Percentiles rank a stretch among this genome's conserved stretches.
Evolutionary conservation across 805 yeast species (phyloP).

Genomic region (Ogataea sp.): DNA sequence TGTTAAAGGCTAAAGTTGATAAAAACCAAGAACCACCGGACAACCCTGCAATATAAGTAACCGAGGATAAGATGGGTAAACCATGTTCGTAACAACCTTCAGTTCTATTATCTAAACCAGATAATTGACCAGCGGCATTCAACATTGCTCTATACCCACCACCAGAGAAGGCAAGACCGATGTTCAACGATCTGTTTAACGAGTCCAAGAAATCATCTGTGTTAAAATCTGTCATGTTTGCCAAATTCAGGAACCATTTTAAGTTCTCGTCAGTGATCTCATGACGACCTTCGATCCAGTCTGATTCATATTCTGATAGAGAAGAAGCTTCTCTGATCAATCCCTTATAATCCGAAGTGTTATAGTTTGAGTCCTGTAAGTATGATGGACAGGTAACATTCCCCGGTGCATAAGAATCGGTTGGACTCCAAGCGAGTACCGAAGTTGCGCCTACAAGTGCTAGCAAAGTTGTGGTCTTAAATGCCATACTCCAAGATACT

Average conservation of each 20-base stretch:
- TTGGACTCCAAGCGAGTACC: conserved; percentile 40
- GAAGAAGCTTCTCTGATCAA: conserved; percentile 37
- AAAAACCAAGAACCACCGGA: conserved; percentile 85
- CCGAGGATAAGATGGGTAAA: conserved; percentile 66
- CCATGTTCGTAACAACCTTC: conserved; percentile 41
- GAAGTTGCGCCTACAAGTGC: too few relatives aligned
- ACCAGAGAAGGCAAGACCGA: conserved; percentile 66
- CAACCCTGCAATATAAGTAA: conserved; percentile 67
- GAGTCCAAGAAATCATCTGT: conserved; percentile 32
- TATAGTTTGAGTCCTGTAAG: conserved; percentile 10
- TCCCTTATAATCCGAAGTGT: conserved; percentile 12
- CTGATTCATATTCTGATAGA: conserved; percentile 38
- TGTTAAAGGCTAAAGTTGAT: conserved; percentile 58
- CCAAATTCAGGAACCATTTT: conserved; percentile 35
- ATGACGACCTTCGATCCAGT: conserved; percentile 45
- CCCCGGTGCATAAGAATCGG: conserved; percentile 56
- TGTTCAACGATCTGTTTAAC: conserved; percentile 33
- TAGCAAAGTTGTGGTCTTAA: too few relatives aligned
- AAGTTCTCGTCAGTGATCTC: conserved; percentile 37
- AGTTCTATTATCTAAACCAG: conserved; percentile 75
- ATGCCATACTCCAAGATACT: too few relatives aligned
- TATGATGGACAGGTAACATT: conserved; percentile 43
- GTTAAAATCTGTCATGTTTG: conserved; percentile 40
- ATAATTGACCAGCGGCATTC: conserved; percentile 73
- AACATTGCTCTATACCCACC: conserved; percentile 92